Conservation (phyloP, 2,329 filamentous ascomycete species). For the Claviceps paspali region DNA sequence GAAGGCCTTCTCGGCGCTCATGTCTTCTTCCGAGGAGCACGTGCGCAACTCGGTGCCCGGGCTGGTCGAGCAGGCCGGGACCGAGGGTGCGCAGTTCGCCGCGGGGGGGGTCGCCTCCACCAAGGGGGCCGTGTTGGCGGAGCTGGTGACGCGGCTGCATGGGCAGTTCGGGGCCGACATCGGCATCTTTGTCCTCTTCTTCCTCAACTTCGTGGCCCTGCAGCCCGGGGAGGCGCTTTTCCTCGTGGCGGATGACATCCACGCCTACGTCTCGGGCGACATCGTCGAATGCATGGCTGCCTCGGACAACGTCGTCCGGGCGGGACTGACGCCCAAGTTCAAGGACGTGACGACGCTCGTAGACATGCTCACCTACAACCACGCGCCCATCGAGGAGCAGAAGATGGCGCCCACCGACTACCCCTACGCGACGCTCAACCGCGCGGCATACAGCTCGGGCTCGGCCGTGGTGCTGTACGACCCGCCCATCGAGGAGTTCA, state of each 20-base stretch:
- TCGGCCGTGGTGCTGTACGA: conserved; percentile 70
- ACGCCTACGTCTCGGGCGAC: conserved; percentile 84
- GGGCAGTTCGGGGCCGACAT: conserved; percentile 79
- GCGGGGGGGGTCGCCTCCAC: conserved; percentile 54
- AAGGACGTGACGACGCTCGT: conserved; percentile 87
- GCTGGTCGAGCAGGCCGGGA: conserved; percentile 55
- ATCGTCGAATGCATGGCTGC: conserved; percentile 99
- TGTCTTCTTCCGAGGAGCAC: conserved; percentile 57
- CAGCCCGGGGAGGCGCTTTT: conserved; percentile 88
- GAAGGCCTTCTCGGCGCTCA: conserved; percentile 59
- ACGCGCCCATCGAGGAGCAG: conserved; percentile 85
- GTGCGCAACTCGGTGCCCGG: conserved; percentile 40
- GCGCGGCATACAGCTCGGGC: conserved; percentile 62
- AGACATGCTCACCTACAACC: conserved; percentile 85
- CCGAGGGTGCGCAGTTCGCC: conserved; percentile 58
- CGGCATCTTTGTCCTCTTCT: conserved; percentile 89
- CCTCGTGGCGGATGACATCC: conserved; percentile 89
- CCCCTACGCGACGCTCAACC: conserved; percentile 70
- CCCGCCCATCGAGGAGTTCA: conserved; percentile 92
- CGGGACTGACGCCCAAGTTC: conserved; percentile 96
- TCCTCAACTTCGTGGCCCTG: conserved; percentile 88
- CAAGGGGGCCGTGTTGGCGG: conserved; percentile 53
- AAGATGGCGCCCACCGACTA: conserved; percentile 83
- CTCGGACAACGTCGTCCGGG: conserved; percentile 96
- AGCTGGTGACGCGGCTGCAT: conserved; percentile 64